Conservation (phyloP, 2,329 filamentous ascomycete genomes). For the Sporothrix brasiliensis region DNA sequence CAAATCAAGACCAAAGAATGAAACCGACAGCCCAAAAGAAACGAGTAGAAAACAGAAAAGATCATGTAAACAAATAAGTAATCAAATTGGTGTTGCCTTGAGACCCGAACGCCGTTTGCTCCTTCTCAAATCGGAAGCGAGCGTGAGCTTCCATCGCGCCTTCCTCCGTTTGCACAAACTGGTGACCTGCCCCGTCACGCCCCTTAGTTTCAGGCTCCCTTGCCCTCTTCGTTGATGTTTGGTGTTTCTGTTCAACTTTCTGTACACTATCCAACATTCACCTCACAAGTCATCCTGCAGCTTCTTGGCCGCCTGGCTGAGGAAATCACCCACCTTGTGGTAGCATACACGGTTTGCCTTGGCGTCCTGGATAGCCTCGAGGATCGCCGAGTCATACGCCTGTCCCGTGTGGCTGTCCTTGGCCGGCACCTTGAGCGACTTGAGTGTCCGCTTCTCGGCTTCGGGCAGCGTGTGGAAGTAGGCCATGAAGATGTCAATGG, state of each 20-base stretch:
- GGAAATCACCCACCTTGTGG: slow-evolving; percentile 37
- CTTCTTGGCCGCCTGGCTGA: slow-evolving; percentile 34
- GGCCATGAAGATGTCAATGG: slow-evolving; percentile 40
- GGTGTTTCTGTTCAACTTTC: no score
- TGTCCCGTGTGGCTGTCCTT: slow-evolving; percentile 40
- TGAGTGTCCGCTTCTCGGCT: slow-evolving; percentile 38
- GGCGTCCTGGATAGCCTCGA: slow-evolving; percentile 40
- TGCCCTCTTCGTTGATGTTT: not conserved
- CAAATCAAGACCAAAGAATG: not conserved
- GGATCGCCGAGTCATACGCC: slow-evolving; percentile 40
- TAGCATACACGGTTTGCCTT: slow-evolving; percentile 39
- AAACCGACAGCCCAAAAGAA: not conserved
- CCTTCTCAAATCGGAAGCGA: slow-evolving; percentile 1
- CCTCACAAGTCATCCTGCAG: slow-evolving; percentile 16
- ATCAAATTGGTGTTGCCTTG: slow-evolving; percentile 1
- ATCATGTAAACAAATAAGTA: not conserved
- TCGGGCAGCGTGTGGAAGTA: slow-evolving; percentile 39
- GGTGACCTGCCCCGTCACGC: not conserved
- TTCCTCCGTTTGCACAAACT: slow-evolving; percentile 9
- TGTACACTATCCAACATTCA: not conserved
- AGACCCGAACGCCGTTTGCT: slow-evolving; percentile 10
- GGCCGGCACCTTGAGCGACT: slow-evolving; percentile 39
- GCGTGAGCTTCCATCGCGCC: slow-evolving; percentile 1
- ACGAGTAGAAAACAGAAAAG: not conserved
- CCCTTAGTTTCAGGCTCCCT: not conserved